A percentile compares a stretch with the other conserved stretches of the same genome.
These are phyloP conservation scores for Diplodia seriata DNA, from an alignment of 2,329 filamentous ascomycete genomes.

Conservation along the genomic window DNA sequence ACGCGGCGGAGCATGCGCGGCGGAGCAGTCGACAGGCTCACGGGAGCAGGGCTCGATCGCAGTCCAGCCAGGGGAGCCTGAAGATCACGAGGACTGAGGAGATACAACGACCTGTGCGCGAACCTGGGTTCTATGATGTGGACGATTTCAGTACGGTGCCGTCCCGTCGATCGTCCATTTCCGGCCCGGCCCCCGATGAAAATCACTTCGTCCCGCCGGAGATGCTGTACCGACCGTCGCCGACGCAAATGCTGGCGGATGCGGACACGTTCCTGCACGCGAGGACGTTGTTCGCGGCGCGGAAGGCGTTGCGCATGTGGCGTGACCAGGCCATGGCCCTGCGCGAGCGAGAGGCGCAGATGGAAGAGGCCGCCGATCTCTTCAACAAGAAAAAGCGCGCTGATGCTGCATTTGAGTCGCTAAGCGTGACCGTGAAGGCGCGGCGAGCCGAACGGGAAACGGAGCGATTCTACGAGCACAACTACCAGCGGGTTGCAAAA, in stretches of 20 bases:
- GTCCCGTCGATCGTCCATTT: conserved; percentile 26
- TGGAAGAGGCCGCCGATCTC: conserved; percentile 38
- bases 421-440: conserved; percentile 18
- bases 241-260: conserved; percentile 59
- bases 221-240: conserved; percentile 57
- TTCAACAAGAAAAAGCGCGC: conserved; percentile 32
- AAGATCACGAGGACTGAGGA: conserved; percentile 40
- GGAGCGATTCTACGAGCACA: conserved; percentile 57
- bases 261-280: conserved; percentile 52
- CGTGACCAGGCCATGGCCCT: conserved; percentile 45
- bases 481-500: conserved; percentile 66
- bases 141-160: conserved; percentile 16
- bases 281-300: conserved; percentile 46
- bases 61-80: conserved; percentile 47
- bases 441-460: conserved; percentile 20
- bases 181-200: conserved; percentile 6
- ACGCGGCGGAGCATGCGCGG: background rate
- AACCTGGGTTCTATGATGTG: conserved; percentile 25
- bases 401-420: conserved; percentile 32
- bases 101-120: conserved; percentile 8
- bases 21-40: conserved; percentile 31
- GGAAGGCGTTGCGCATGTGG: conserved; percentile 53
- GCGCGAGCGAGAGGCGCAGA: conserved; percentile 39
- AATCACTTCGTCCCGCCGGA: conserved; percentile 38
- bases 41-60: conserved; percentile 39